Evolutionary conservation across 306 rosid genomes (phyloP).

Genomic region (Prunus fruticosa): DNA sequence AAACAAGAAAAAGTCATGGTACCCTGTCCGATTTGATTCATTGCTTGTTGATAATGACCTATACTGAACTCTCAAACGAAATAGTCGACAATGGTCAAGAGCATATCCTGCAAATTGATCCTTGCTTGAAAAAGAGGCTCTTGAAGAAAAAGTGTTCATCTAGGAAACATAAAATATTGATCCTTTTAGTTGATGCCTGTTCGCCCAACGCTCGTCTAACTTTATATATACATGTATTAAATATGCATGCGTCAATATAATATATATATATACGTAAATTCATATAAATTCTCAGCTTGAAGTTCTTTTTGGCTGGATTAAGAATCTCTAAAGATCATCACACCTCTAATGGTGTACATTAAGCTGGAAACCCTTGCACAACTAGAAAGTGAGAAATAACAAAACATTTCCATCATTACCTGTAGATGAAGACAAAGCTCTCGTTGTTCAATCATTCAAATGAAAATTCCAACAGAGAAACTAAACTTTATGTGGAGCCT

Average conservation of each 20-base stretch:
- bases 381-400: neutral
- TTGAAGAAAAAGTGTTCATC: neutral
- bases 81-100: slow-evolving; percentile 7
- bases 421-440: slow-evolving; percentile 51
- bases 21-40: neutral
- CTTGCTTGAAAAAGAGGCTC: slow-evolving; percentile 4
- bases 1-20: slow-evolving; percentile 1
- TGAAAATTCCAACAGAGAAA: slow-evolving; percentile 24
- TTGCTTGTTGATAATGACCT: slow-evolving; percentile 1
- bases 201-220: neutral
- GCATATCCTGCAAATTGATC: slow-evolving; percentile 23
- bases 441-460: slow-evolving; percentile 58
- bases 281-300: neutral
- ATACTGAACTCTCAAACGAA: neutral
- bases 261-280: no score
- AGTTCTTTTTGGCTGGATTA: neutral
- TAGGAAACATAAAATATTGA: neutral
- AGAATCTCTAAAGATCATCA: neutral
- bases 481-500: slow-evolving; percentile 36
- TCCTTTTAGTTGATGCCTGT: neutral
- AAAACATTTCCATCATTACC: slow-evolving; percentile 1
- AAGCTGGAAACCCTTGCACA: no score
- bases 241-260: neutral
- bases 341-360: neutral
- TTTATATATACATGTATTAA: neutral